Evolutionary conservation across 768 basidiomycete species (phyloP).

Genomic region (Thelephora aurantiotincta): DNA sequence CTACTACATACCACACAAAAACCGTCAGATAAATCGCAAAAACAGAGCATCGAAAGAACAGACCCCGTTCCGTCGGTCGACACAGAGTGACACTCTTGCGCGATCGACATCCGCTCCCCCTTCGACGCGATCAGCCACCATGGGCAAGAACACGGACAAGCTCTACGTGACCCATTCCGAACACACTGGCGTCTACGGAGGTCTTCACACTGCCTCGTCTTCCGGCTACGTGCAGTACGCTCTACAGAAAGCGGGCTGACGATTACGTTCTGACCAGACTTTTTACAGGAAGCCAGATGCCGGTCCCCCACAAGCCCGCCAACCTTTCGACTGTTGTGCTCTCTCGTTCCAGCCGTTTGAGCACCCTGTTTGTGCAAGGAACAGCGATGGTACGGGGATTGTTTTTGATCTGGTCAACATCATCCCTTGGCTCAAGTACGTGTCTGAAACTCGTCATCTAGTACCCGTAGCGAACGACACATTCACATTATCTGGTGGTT

Average conservation of each 20-base stretch:
- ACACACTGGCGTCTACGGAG: conserved; percentile 63
- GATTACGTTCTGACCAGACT: conserved; percentile 1
- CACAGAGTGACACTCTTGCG: background rate
- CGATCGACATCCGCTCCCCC: background rate
- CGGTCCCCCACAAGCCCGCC: conserved; percentile 44
- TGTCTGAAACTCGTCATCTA: conserved; percentile 3
- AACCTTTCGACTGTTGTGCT: conserved; percentile 86
- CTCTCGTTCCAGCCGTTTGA: conserved; percentile 83
- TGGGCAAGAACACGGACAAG: conserved; percentile 81
- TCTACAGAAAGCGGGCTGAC: conserved; percentile 1
- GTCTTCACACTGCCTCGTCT: conserved; percentile 60
- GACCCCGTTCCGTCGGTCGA: background rate
- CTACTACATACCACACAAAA: background rate
- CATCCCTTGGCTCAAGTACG: conserved; percentile 87
- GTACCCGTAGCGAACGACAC: background rate
- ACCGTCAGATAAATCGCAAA: background rate
- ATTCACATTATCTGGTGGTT: conserved; percentile 6
- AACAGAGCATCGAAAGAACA: background rate
- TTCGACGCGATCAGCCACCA: conserved; percentile 16
- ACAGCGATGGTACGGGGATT: conserved; percentile 61
- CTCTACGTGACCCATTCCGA: conserved; percentile 85
- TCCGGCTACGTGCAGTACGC: conserved; percentile 57
- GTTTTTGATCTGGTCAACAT: conserved; percentile 90
- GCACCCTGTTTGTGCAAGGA: conserved; percentile 80
- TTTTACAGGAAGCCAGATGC: conserved; percentile 48